phyloP scores from a whole-genome alignment of 352 stramenopile genomes.

The Globisporangium megalacanthum region DNA sequence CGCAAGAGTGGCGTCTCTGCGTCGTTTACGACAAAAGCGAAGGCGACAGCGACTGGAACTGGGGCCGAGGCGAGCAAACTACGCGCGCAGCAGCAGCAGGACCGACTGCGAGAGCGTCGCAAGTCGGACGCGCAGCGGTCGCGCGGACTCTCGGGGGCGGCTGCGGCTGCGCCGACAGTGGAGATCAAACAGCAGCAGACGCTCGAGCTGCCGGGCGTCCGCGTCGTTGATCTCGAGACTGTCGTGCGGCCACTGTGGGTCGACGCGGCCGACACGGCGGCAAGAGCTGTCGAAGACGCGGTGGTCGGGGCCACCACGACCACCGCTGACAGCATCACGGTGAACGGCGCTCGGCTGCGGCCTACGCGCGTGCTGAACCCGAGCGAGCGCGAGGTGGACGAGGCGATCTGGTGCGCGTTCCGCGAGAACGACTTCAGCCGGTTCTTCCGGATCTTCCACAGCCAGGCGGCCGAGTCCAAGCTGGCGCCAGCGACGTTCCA shows the following conservation, averaged over 20 bases:
- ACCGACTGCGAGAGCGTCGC: conserved; percentile 38
- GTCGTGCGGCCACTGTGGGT: conserved; percentile 2
- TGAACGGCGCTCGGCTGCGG: conserved; percentile 52
- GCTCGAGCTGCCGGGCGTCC: conserved; percentile 50
- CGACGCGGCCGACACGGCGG: no score
- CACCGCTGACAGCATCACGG: conserved; percentile 16
- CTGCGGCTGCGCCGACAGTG: conserved; percentile 9
- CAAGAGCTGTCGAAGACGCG: no score
- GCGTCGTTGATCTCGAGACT: conserved; percentile 55
- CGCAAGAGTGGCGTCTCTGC: conserved; percentile 16
- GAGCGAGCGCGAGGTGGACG: conserved; percentile 67
- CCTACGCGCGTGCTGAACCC: conserved; percentile 75
- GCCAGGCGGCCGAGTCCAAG: conserved; percentile 30
- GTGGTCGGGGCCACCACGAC: no score
- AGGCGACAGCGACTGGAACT: not conserved
- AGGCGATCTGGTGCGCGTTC: conserved; percentile 78
- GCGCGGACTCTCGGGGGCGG: conserved; percentile 27
- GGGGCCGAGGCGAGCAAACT: conserved; percentile 12
- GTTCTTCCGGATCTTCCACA: conserved; percentile 67
- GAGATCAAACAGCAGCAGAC: conserved; percentile 64
- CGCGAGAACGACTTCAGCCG: conserved; percentile 70
- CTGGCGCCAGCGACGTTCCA: conserved; percentile 52
- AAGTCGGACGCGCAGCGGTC: conserved; percentile 48
- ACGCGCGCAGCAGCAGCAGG: conserved; percentile 52
- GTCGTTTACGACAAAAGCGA: no score